Evolutionary conservation across 2,329 filamentous ascomycete species (phyloP).

Genomic region (Akanthomyces uredinophilus): DNA sequence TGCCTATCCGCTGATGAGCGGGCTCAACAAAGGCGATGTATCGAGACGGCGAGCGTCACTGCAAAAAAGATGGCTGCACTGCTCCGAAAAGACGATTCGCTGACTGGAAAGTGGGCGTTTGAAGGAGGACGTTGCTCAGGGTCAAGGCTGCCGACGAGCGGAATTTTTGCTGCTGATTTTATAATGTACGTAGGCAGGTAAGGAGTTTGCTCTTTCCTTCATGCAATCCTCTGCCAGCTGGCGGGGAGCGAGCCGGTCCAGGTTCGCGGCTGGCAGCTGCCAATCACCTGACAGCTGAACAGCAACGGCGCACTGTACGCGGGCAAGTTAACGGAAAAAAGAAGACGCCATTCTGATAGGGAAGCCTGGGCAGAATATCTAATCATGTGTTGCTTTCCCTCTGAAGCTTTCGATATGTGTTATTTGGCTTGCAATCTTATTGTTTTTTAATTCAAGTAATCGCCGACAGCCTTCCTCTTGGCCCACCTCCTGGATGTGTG

Average conservation of each 20-base stretch:
- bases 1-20: neutral
- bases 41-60: neutral
- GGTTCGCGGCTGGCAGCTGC: neutral
- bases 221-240: neutral
- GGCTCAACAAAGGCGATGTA: neutral
- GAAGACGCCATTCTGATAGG: too few relatives aligned
- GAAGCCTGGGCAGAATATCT: too few relatives aligned
- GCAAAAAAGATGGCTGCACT: neutral
- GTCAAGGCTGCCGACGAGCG: neutral
- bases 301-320: neutral
- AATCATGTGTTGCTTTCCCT: too few relatives aligned
- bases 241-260: neutral
- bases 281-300: slow-evolving; percentile 10
- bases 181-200: neutral
- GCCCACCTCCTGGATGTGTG: too few relatives aligned
- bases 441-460: too few relatives aligned
- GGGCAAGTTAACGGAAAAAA: too few relatives aligned
- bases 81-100: neutral
- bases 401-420: too few relatives aligned
- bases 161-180: neutral
- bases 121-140: neutral
- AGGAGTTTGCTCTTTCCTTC: neutral
- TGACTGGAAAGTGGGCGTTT: neutral
- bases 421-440: too few relatives aligned
- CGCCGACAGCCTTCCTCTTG: too few relatives aligned